Evolutionary conservation across 1,284 basidiomycete species (phyloP), one percentile per base, ranked within the genome.

Genomic region (Papiliotrema flavescens): DNA sequence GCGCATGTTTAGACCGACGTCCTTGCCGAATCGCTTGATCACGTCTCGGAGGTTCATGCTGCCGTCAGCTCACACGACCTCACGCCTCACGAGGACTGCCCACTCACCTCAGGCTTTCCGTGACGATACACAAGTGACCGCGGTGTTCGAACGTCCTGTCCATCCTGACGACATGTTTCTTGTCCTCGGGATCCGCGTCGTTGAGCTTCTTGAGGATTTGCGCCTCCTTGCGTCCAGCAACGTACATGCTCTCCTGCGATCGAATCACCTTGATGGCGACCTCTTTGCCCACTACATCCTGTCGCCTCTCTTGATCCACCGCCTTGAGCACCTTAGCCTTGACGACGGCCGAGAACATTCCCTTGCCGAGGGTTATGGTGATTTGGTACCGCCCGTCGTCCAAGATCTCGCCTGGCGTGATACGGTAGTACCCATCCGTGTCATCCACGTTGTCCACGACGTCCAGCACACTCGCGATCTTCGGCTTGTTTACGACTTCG

Each of bases 11-110:
- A 99, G 80, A 6, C 96, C 96, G 49, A 99, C 87, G 65, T 98
- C 93, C 74, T 98, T 98, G 51, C 96, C 96, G 72, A 98, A 98
- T n/a, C 93, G 86, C 74, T 98, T 98, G 54, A 98, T 89, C 20
- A 98, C 91, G 57, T 98, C 95, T 59, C 96, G 89, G 24, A 99
- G 81, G 71, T 99, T 98, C 91, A 98, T 96, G 69, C 92, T 95
- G 60, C 0, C 9, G 36, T 64, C 49, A 64, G 60, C 56, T n/a
- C 8, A 2, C 22, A 23, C n/a, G 13, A 6, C 17, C 32, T 6
- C 9, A 17, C 42, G 32, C 15, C 23, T 1, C 17, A 20, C 6
- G 28, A 6, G 28, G 22, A 43, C 36, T 26, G 11, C 26, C 49
- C 35, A 71, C 83, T 53, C 52, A 92, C 91, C 89, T 94, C 69